These are phyloP conservation scores for Moringa oleifera DNA, from an alignment of 345 rosid genomes.

Conservation along the genomic window DNA sequence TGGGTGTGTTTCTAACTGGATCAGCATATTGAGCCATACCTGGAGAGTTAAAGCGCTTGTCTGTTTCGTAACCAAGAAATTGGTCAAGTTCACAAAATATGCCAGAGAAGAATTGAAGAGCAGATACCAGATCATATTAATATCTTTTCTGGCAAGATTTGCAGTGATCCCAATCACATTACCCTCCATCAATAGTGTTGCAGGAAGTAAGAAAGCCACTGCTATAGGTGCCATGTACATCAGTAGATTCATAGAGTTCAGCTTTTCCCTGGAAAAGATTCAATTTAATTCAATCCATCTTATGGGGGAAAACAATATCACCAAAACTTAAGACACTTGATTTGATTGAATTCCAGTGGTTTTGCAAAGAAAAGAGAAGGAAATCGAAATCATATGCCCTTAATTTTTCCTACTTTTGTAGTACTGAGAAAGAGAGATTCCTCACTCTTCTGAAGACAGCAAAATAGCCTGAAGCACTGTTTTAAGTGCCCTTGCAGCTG, in stretches of 20 bases:
- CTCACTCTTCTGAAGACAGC: slow-evolving; percentile 65
- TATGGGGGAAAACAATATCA: background rate
- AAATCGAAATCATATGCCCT: background rate
- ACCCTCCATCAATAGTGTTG: slow-evolving; percentile 44
- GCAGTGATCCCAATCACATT: slow-evolving; percentile 38
- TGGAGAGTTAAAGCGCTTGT: slow-evolving; percentile 56
- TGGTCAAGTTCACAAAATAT: slow-evolving; percentile 51
- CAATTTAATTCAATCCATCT: background rate
- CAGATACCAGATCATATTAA: slow-evolving; percentile 41
- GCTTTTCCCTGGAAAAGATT: slow-evolving; percentile 41
- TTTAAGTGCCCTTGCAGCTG: slow-evolving; percentile 77
- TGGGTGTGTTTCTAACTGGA: background rate
- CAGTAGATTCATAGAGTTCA: slow-evolving; percentile 51
- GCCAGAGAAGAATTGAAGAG: slow-evolving; percentile 48
- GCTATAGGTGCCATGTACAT: slow-evolving; percentile 56
- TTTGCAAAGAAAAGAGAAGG: background rate
- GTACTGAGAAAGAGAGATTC: background rate
- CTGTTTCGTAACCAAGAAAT: slow-evolving; percentile 54
- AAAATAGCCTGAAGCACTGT: slow-evolving; percentile 74
- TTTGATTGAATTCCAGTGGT: background rate
- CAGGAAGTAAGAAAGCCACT: slow-evolving; percentile 46
- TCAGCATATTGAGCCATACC: slow-evolving; percentile 17
- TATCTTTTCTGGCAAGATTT: slow-evolving; percentile 47
- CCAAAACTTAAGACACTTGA: background rate
- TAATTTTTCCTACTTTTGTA: background rate